Conservation (phyloP, 352 stramenopile genomes). For the Globisporangium emineosum region DNA sequence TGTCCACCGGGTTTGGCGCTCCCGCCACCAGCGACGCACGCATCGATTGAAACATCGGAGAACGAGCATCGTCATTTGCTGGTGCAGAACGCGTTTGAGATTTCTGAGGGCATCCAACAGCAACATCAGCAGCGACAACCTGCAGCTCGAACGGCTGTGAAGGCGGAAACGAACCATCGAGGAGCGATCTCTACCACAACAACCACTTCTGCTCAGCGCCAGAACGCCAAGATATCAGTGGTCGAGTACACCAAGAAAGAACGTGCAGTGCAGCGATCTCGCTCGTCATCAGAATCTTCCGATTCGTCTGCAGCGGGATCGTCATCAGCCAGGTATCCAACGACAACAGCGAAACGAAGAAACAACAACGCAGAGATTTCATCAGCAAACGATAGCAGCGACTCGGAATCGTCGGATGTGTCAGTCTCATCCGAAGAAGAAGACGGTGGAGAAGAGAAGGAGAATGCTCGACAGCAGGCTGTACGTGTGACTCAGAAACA, state of each 20-base stretch:
- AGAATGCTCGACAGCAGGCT: constrained; percentile 4
- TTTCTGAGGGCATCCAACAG: neutral
- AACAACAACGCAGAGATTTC: neutral
- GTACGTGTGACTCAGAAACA: neutral
- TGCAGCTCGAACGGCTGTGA: neutral
- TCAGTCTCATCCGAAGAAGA: neutral
- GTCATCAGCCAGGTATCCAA: constrained; percentile 3
- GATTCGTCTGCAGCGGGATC: constrained; percentile 1
- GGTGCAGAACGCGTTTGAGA: neutral
- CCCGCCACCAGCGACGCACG: constrained; percentile 19
- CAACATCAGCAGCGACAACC: neutral
- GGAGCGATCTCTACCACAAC: neutral
- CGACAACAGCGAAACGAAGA: constrained; percentile 1
- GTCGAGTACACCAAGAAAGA: constrained; percentile 12
- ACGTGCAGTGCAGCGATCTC: neutral
- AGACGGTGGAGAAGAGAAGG: constrained; percentile 10
- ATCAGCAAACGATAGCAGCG: neutral
- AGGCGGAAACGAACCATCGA: neutral
- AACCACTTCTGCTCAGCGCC: neutral
- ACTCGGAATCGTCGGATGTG: neutral
- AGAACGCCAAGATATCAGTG: neutral
- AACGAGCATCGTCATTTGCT: neutral
- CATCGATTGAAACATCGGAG: neutral
- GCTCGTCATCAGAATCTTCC: constrained; percentile 10
- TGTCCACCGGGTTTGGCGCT: constrained; percentile 43